A percentile compares a stretch with the other conserved stretches of the same genome.
Evolutionary conservation across 2,329 filamentous ascomycete species (phyloP).

Genomic region (Aspergillus amoenus): DNA sequence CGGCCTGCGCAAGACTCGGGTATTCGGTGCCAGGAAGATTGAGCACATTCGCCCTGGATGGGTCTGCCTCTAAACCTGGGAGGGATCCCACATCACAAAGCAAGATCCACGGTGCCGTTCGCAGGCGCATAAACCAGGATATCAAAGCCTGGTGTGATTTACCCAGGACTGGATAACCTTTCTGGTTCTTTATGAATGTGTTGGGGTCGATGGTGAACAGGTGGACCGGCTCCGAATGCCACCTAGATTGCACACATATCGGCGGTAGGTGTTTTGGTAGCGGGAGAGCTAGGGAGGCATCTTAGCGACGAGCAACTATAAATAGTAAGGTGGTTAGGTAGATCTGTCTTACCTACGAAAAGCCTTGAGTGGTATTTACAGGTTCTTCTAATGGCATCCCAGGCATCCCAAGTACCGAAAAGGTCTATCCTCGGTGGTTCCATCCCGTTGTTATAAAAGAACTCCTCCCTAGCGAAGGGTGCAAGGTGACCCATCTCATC

Average conservation of each 20-base stretch:
- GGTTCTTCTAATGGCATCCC: conserved; percentile 80
- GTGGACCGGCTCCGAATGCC: conserved; percentile 64
- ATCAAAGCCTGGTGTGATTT: conserved; percentile 60
- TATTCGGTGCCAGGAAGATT: conserved; percentile 46
- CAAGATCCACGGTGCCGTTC: conserved; percentile 60
- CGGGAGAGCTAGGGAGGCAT: conserved; percentile 50
- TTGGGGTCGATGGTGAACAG: conserved; percentile 54
- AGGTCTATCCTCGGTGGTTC: conserved; percentile 59
- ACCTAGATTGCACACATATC: conserved; percentile 56
- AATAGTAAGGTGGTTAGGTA: background rate
- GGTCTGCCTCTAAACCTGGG: conserved; percentile 43
- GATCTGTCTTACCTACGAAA: conserved; percentile 69
- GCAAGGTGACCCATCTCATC: conserved; percentile 46
- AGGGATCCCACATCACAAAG: conserved; percentile 59
- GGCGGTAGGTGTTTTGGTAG: conserved; percentile 61
- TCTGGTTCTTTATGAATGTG: conserved; percentile 58
- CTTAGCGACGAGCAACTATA: conserved; percentile 15
- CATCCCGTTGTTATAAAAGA: conserved; percentile 31
- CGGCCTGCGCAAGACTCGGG: conserved; percentile 70
- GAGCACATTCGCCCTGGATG: conserved; percentile 15
- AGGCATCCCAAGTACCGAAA: conserved; percentile 87
- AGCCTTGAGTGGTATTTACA: conserved; percentile 83
- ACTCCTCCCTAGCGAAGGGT: conserved; percentile 44
- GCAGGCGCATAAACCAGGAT: conserved; percentile 57
- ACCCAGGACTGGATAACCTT: conserved; percentile 59